Conservation (phyloP, 1,139 yeast genomes). For the Scheffersomyces stambukii region DNA sequence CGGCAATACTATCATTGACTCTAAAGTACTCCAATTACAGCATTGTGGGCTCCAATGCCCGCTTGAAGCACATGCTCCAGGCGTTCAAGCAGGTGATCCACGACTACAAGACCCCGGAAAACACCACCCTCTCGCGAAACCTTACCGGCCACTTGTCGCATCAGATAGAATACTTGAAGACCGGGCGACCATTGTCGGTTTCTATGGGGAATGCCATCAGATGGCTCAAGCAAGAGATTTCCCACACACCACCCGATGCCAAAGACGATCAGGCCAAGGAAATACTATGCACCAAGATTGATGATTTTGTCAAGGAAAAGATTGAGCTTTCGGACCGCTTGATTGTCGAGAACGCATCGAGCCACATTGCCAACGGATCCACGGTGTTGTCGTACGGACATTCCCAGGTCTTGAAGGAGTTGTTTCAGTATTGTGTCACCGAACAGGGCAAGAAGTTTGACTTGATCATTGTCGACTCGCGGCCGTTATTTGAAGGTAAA, state of each 20-base stretch:
- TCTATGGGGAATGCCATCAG: constrained; percentile 98
- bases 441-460: constrained; percentile 65
- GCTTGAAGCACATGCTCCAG: constrained; percentile 81
- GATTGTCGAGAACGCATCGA: constrained; percentile 76
- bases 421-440: constrained; percentile 65
- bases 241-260: constrained; percentile 67
- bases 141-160: constrained; percentile 86
- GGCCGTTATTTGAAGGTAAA: constrained; percentile 94
- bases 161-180: constrained; percentile 88
- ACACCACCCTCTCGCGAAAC: constrained; percentile 82
- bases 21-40: constrained; percentile 79
- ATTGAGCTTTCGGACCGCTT: constrained; percentile 80
- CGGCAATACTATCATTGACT: constrained; percentile 74
- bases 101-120: constrained; percentile 82
- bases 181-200: constrained; percentile 87
- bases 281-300: constrained; percentile 64
- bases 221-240: constrained; percentile 93
- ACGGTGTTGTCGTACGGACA: constrained; percentile 86
- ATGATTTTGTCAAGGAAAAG: constrained; percentile 78
- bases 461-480: constrained; percentile 88
- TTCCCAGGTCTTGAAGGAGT: constrained; percentile 75
- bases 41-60: constrained; percentile 83
- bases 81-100: constrained; percentile 78
- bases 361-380: constrained; percentile 71
- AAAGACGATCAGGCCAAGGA: constrained; percentile 71